phyloP scores from a whole-genome alignment of 139 green algal species.

The Tetraselmis chui region DNA sequence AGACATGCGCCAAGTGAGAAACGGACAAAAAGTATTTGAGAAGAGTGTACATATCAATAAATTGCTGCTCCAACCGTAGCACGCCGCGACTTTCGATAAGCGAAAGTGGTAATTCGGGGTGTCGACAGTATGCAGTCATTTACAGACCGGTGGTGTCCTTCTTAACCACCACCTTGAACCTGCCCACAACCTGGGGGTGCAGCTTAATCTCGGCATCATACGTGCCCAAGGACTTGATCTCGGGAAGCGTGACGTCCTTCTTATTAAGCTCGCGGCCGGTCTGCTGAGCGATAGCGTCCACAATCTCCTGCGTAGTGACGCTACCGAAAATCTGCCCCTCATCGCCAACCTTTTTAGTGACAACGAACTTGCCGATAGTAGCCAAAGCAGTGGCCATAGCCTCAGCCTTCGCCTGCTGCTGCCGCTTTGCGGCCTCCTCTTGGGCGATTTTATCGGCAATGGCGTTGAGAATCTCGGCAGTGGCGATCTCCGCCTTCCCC shows the following conservation, averaged over 20 bases:
- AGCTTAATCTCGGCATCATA: slow-evolving; percentile 61
- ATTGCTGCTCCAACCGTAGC: too few species aligned
- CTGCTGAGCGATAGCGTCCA: slow-evolving; percentile 72
- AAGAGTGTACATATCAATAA: too few species aligned
- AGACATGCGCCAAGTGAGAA: too few species aligned
- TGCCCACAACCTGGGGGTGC: slow-evolving; percentile 57
- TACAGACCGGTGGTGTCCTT: slow-evolving; percentile 30
- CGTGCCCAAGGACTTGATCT: slow-evolving; percentile 82
- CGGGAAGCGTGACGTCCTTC: slow-evolving; percentile 65
- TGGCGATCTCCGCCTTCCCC: slow-evolving; percentile 62
- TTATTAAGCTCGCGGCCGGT: slow-evolving; percentile 70
- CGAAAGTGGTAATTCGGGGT: too few species aligned
- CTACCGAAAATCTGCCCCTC: slow-evolving; percentile 79
- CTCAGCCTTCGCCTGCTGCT: slow-evolving; percentile 39
- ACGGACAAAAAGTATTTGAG: too few species aligned
- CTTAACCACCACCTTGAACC: slow-evolving; percentile 82
- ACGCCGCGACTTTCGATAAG: too few species aligned
- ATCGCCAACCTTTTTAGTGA: slow-evolving; percentile 86
- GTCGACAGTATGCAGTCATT: too few species aligned
- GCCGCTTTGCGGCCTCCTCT: slow-evolving; percentile 63
- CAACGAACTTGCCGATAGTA: slow-evolving; percentile 86
- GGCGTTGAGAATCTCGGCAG: slow-evolving; percentile 49
- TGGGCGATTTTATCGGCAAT: slow-evolving; percentile 1
- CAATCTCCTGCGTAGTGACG: slow-evolving; percentile 57
- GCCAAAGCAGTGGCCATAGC: slow-evolving; percentile 62